Conservation (phyloP, 2,329 filamentous ascomycete genomes). For the Akanthomyces muscarius region DNA sequence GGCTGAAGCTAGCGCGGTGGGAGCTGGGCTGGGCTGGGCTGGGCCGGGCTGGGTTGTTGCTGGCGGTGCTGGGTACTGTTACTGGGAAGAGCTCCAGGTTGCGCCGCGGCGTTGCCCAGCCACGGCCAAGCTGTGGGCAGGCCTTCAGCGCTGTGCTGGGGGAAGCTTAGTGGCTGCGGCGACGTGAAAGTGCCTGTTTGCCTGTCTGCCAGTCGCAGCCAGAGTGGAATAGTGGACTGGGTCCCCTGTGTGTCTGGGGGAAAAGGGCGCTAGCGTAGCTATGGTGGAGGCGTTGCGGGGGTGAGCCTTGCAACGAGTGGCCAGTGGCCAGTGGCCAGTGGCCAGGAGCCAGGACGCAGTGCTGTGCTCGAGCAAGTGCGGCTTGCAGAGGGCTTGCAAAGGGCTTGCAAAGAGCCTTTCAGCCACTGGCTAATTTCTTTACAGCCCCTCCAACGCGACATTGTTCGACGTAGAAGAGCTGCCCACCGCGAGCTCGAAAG, state of each 20-base stretch:
- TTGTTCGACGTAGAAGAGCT: background rate
- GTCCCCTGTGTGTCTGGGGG: conserved; percentile 11
- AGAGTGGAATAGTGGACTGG: conserved; percentile 9
- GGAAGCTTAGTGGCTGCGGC: conserved; percentile 2
- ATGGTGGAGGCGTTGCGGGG: conserved; percentile 13
- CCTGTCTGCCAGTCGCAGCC: background rate
- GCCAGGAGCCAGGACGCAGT: background rate
- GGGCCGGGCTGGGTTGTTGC: no score
- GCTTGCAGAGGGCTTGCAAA: background rate
- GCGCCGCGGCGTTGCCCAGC: conserved; percentile 10
- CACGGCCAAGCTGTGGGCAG: conserved; percentile 7
- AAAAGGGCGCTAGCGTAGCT: conserved; percentile 9
- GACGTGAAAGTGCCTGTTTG: conserved; percentile 1
- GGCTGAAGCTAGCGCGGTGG: conserved; percentile 9
- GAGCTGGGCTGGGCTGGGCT: background rate
- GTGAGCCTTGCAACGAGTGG: background rate
- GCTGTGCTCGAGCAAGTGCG: background rate
- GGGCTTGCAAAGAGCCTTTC: background rate
- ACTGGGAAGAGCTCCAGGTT: background rate
- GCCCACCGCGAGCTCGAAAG: no score
- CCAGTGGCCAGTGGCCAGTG: background rate
- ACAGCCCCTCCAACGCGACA: no score
- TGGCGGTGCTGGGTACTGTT: background rate
- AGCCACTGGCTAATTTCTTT: background rate
- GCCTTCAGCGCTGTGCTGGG: conserved; percentile 7